These are phyloP conservation scores for Xylaria sp. DNA, from an alignment of 2,329 filamentous ascomycete species.

Conservation along the genomic window DNA sequence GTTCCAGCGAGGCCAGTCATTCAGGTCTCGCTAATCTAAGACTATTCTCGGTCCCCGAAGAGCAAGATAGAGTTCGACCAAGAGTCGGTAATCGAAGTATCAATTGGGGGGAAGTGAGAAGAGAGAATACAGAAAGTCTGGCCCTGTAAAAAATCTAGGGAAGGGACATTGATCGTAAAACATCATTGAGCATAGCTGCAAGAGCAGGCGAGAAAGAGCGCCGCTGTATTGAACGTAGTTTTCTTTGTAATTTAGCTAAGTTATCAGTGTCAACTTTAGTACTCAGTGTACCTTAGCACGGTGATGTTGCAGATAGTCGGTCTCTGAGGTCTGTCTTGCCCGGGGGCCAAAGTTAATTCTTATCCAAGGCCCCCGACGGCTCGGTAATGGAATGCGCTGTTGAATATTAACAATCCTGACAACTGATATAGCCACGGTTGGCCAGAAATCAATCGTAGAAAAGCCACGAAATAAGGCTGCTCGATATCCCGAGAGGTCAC, in stretches of 20 bases:
- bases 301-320: too few species aligned
- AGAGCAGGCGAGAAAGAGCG: neutral
- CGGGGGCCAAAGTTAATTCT: too few species aligned
- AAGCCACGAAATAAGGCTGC: too few species aligned
- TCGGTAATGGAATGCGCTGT: too few species aligned
- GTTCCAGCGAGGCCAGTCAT: too few species aligned
- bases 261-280: neutral
- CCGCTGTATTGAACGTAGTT: too few species aligned
- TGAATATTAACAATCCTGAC: too few species aligned
- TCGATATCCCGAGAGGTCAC: too few species aligned
- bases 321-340: neutral
- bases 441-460: too few species aligned
- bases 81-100: constrained; percentile 16
- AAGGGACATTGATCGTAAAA: constrained; percentile 13
- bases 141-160: constrained; percentile 15
- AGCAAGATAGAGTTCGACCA: constrained; percentile 17
- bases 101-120: constrained; percentile 18
- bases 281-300: neutral
- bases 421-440: too few species aligned
- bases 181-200: constrained; percentile 18
- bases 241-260: neutral
- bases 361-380: too few species aligned
- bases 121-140: neutral
- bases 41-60: constrained; percentile 9
- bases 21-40: too few species aligned